Evolutionary conservation across 208 protist species (phyloP).

Genomic region (Leishmania braziliensis): DNA sequence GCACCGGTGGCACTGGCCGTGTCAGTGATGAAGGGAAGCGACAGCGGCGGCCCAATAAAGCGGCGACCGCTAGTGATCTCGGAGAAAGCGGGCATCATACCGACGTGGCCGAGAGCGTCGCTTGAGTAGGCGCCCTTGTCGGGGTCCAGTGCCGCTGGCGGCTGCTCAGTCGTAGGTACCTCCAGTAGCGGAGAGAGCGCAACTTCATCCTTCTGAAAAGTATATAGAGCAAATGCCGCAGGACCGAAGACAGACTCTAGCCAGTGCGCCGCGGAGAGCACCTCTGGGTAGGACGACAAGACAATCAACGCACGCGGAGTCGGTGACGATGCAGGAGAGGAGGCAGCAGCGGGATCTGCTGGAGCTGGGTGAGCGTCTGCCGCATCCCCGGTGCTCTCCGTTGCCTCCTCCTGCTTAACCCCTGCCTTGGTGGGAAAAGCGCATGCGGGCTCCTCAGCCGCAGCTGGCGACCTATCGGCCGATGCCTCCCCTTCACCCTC

Average conservation of each 20-base stretch:
- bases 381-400: neutral
- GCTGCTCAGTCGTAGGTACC: neutral
- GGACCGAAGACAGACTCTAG: slow-evolving; percentile 59
- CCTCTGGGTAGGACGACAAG: slow-evolving; percentile 43
- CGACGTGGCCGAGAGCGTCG: neutral
- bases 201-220: slow-evolving; percentile 37
- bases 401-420: neutral
- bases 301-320: slow-evolving; percentile 56
- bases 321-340: neutral
- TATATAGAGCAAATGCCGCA: slow-evolving; percentile 52
- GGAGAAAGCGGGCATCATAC: neutral
- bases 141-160: neutral
- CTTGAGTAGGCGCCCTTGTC: neutral
- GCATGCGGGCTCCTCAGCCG: neutral
- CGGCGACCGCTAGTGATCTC: neutral
- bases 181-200: slow-evolving; percentile 32
- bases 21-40: slow-evolving; percentile 26
- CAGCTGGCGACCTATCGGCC: neutral
- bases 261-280: slow-evolving; percentile 42
- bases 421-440: neutral
- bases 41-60: slow-evolving; percentile 5
- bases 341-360: neutral
- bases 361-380: neutral
- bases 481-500: slow-evolving; percentile 14
- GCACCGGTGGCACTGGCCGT: neutral